These are phyloP conservation scores for Arachnopeziza araneosa DNA, from an alignment of 2,329 filamentous ascomycete genomes.

Conservation along the genomic window DNA sequence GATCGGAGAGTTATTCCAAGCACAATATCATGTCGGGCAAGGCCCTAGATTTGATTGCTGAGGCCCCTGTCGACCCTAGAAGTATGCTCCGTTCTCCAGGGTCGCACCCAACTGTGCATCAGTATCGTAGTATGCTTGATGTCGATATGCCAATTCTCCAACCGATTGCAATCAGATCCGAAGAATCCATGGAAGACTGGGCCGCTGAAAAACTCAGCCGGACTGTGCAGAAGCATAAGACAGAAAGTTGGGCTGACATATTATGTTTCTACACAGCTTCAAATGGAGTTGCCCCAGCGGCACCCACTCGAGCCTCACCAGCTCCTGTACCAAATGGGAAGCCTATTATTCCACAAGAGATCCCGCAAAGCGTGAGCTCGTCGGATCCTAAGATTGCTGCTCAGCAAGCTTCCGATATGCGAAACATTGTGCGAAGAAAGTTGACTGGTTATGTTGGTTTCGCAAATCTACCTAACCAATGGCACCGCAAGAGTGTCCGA, in stretches of 20 bases:
- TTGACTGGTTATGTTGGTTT: conserved; percentile 98
- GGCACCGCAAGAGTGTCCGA: conserved; percentile 99
- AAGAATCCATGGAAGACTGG: conserved; percentile 28
- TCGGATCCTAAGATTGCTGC: conserved; percentile 32
- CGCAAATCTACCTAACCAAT: conserved; percentile 98
- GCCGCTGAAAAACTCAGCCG: conserved; percentile 20
- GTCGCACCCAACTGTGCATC: conserved; percentile 26
- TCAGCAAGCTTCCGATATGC: conserved; percentile 33
- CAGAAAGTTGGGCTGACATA: conserved; percentile 30
- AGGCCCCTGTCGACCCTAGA: conserved; percentile 17
- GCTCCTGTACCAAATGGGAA: conserved; percentile 28
- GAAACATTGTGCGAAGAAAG: conserved; percentile 96
- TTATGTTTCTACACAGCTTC: conserved; percentile 31
- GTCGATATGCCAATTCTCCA: conserved; percentile 40
- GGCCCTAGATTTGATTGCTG: conserved; percentile 5
- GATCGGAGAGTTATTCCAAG: conserved; percentile 15
- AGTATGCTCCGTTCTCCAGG: conserved; percentile 22
- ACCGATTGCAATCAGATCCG: conserved; percentile 15
- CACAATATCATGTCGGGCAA: conserved; percentile 6
- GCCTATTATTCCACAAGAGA: conserved; percentile 22
- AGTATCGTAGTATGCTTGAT: conserved; percentile 50
- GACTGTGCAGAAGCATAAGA: conserved; percentile 22
- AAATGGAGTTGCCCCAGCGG: conserved; percentile 28
- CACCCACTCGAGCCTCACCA: conserved; percentile 26
- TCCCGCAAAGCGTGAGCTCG: conserved; percentile 32